A percentile compares a stretch with the other conserved stretches of the same genome.
phyloP scores from a whole-genome alignment of 495 filamentous ascomycete species.

The Tuber microsphaerosporum region DNA sequence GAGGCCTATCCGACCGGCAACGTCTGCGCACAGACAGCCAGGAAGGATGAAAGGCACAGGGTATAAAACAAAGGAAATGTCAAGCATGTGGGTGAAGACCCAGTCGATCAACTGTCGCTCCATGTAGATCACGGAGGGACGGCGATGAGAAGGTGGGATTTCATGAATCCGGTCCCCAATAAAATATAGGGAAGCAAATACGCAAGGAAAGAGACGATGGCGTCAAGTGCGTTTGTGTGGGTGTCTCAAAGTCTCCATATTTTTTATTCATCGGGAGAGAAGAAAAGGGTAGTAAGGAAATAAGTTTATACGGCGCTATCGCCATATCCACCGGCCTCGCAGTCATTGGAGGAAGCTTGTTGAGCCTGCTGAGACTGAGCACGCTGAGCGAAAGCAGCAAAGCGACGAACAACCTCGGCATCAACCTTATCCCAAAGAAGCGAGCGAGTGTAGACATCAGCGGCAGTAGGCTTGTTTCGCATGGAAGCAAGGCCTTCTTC shows the following conservation, averaged over 20 bases:
- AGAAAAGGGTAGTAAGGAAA: conserved; percentile 12
- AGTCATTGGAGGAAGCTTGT: conserved; percentile 35
- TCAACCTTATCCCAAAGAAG: conserved; percentile 93
- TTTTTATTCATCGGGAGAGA: conserved; percentile 9
- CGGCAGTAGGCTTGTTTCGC: conserved; percentile 62
- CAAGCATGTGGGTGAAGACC: conserved; percentile 41
- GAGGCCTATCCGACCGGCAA: neutral
- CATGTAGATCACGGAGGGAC: conserved; percentile 18
- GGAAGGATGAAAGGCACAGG: conserved; percentile 18
- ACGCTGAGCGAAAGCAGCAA: conserved; percentile 69
- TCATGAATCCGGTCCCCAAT: neutral
- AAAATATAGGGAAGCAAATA: conserved; percentile 21
- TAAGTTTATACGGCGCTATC: conserved; percentile 33
- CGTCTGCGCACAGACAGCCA: conserved; percentile 13
- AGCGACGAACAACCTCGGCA: conserved; percentile 82
- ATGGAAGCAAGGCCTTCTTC: conserved; percentile 76
- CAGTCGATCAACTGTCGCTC: conserved; percentile 12
- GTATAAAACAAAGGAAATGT: conserved; percentile 35
- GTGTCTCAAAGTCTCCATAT: conserved; percentile 28
- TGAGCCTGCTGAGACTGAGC: conserved; percentile 33
- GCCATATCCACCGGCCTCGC: conserved; percentile 38
- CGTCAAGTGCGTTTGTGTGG: conserved; percentile 29
- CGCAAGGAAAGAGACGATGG: conserved; percentile 31
- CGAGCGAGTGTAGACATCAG: conserved; percentile 85
- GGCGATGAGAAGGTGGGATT: conserved; percentile 3